Evolutionary conservation across 2,329 filamentous ascomycete species (phyloP).

Genomic region (Talaromyces atroroseus): DNA sequence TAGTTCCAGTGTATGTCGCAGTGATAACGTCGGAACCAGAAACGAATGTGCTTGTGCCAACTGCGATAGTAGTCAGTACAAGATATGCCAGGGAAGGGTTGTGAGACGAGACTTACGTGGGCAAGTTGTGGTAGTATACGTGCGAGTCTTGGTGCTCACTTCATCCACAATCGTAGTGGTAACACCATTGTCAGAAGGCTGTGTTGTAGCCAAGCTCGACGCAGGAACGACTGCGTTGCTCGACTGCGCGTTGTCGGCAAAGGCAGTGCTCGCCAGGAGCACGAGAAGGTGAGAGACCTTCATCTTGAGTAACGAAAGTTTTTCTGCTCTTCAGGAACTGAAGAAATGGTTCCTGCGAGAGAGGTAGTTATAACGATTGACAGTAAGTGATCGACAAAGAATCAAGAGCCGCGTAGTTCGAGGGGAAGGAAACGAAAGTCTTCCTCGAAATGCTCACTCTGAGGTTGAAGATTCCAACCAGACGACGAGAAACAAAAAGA

Average conservation of each 20-base stretch:
- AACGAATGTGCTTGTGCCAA: slow-evolving; percentile 11
- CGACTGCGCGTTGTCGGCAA: background rate
- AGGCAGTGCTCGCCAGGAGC: slow-evolving; percentile 14
- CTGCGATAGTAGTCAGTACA: background rate
- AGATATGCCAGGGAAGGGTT: background rate
- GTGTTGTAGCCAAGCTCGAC: background rate
- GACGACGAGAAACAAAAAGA: slow-evolving; percentile 1
- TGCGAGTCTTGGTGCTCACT: slow-evolving; percentile 8
- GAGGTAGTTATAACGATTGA: slow-evolving; percentile 13
- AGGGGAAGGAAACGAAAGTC: slow-evolving; percentile 14
- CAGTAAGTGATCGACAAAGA: slow-evolving; percentile 2
- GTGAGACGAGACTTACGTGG: slow-evolving; percentile 6
- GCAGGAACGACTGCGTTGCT: background rate
- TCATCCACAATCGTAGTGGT: background rate
- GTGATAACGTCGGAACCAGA: slow-evolving; percentile 11
- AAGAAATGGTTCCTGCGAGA: background rate
- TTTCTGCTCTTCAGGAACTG: background rate
- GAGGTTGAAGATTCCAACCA: slow-evolving; percentile 7
- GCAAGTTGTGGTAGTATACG: slow-evolving; percentile 15
- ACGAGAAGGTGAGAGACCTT: slow-evolving; percentile 8
- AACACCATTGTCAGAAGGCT: background rate
- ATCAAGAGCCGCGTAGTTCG: slow-evolving; percentile 4
- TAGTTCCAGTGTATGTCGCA: slow-evolving; percentile 9
- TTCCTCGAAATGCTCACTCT: slow-evolving; percentile 10
- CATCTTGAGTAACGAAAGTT: slow-evolving; percentile 7